phyloP scores from a whole-genome alignment of 306 rosid species.

The Clitoria ternatea region DNA sequence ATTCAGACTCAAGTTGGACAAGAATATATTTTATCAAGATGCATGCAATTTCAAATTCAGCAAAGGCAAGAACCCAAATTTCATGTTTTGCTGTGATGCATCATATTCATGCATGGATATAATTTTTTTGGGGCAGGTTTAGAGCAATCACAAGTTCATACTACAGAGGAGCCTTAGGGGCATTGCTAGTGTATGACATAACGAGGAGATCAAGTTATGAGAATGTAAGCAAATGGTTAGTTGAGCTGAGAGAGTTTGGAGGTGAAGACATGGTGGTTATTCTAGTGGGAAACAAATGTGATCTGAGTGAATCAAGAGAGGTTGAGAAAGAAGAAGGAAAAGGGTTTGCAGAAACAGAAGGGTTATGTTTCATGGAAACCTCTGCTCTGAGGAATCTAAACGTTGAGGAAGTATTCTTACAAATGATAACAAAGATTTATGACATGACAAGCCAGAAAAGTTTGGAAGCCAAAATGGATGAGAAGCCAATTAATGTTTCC shows the following conservation, averaged over 20 bases:
- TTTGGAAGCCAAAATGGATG: conserved; percentile 45
- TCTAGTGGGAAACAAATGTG: conserved; percentile 78
- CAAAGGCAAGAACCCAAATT: no score
- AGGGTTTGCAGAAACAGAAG: conserved; percentile 58
- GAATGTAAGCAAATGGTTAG: conserved; percentile 61
- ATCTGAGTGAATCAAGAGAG: conserved; percentile 54
- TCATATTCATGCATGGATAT: not conserved
- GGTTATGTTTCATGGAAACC: conserved; percentile 86
- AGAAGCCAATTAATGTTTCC: conserved; percentile 21
- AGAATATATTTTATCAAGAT: no score
- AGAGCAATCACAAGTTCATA: conserved; percentile 95
- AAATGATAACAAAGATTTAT: conserved; percentile 65
- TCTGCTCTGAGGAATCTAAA: conserved; percentile 84
- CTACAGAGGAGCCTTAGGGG: conserved; percentile 87
- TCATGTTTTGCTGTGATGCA: no score
- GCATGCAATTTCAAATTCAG: no score
- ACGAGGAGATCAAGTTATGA: conserved; percentile 51
- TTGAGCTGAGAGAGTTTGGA: conserved; percentile 71
- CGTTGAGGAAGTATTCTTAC: conserved; percentile 70
- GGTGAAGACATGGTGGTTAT: conserved; percentile 69
- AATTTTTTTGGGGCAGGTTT: conserved; percentile 44
- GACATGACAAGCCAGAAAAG: conserved; percentile 46
- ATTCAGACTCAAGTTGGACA: no score
- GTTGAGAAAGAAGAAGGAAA: conserved; percentile 68
- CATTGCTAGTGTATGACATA: conserved; percentile 78